Conservation (phyloP, 352 stramenopile species). For the Phytophthora capsici region DNA sequence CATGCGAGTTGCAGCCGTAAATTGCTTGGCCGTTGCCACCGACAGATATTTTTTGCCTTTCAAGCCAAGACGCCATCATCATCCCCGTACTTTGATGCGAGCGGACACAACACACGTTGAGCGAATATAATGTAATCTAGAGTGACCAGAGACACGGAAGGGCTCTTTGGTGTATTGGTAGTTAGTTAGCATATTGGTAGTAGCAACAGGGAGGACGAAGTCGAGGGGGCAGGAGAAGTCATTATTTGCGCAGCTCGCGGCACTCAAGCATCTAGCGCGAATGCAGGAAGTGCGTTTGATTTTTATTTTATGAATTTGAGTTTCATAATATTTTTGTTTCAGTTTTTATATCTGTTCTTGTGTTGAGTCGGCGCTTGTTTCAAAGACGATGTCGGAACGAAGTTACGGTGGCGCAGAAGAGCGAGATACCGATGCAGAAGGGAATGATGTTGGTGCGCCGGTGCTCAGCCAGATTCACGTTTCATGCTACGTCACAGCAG, state of each 20-base stretch:
- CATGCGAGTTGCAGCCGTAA: constrained; percentile 52
- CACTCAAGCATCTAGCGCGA: constrained; percentile 15
- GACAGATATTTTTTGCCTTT: constrained; percentile 22
- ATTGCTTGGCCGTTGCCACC: constrained; percentile 5
- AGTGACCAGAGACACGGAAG: constrained; percentile 39
- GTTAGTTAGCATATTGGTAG: constrained; percentile 39
- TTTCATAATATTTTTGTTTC: constrained; percentile 18
- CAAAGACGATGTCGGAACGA: background rate
- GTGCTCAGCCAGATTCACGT: constrained; percentile 58
- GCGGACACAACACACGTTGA: constrained; percentile 41
- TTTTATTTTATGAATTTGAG: constrained; percentile 43
- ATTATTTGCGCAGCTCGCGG: constrained; percentile 33
- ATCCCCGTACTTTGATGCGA: constrained; percentile 30
- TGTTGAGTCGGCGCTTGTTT: constrained; percentile 10
- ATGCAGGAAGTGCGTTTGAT: constrained; percentile 35
- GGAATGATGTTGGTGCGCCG: constrained; percentile 3
- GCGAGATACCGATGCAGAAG: background rate
- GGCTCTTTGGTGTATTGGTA: constrained; percentile 43
- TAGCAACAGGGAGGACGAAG: constrained; percentile 32
- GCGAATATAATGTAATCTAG: constrained; percentile 53
- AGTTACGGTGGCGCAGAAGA: background rate
- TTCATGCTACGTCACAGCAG: constrained; percentile 75
- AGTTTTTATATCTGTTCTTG: constrained; percentile 20
- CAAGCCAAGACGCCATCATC: constrained; percentile 25
- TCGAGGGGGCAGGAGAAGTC: constrained; percentile 26